Base-by-base conservation (phyloP, 1,284 basidiomycete species). In the Testicularia cyperi region DNA sequence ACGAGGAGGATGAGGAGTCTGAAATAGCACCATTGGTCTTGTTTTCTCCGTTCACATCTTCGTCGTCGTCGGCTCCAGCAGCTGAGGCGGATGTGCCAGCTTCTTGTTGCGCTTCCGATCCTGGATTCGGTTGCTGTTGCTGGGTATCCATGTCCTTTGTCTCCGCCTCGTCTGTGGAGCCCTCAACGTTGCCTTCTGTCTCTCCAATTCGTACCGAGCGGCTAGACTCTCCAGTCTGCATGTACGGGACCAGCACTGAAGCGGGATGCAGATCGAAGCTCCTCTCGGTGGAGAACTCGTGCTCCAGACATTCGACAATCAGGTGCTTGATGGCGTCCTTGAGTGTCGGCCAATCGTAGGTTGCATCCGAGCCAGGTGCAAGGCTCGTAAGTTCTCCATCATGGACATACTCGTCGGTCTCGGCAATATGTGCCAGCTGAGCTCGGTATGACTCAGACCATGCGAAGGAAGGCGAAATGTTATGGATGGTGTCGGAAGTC, bases 291-390 rank as follows among this genome's bases (percentile, higher is more conserved):
- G 41, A 35, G 26, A 63, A 57, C 1, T 37, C 28, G 2, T 49
- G 25, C n/a, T 43, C 19, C 12, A 63, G 21, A 25, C 44, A 47
- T 5, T 13, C 14, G 2, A 22, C 14, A 18, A 63, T 63, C 1
- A 40, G 34, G 25, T 41, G 44, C 36, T 63, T 63, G 53, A 63
- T 56, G 5, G 53, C 58, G 19, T 63, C 58, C 24, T 57, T 56
- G n/a, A 63, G 24, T 31, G 25, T 10, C 10, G 31, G 26, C 58
- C 58, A 63, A 35, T 63, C 53, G 18, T 62, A 54, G 1, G 23
- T 23, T 5, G 32, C 49, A 8, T 60, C 48, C n/a, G n/a, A n/a
- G n/a, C n/a, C n/a, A n/a, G n/a, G n/a, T n/a, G n/a, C n/a, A n/a
- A n/a, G n/a, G n/a, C n/a, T n/a, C n/a, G n/a, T n/a, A n/a, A n/a